Base-by-base conservation (phyloP, 139 green algal genomes). In the Coccomyxa sp. region DNA sequence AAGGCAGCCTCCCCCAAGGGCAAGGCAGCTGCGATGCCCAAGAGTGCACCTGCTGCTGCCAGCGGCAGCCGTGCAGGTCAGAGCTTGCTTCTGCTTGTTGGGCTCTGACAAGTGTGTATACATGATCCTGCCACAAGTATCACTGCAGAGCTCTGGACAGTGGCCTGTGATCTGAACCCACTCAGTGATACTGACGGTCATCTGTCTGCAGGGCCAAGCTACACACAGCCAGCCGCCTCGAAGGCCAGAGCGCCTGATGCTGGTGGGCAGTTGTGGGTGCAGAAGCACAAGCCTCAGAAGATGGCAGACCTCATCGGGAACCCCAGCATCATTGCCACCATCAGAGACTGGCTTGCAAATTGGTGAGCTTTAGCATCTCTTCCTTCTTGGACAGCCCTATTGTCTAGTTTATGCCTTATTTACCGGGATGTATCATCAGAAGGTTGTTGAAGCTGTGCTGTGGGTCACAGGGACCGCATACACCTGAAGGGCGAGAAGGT, bases 241-340 rank as follows among this genome's bases (percentile, higher is more conserved):
- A n/a, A n/a, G n/a, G n/a, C n/a, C n/a, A n/a, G n/a, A n/a, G n/a
- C n/a, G n/a, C n/a, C n/a, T n/a, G n/a, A n/a, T n/a, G n/a, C n/a
- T n/a, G n/a, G 36, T 40, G 78, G 74, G 37, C 78, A 93, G 81
- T 88, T 98, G 75, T 99, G 95, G 95, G 93, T 97, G 34, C 91
- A 97, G 82, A 98, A 97, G 85, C 95, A 95, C 87, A 92, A 92
- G 82, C 96, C 96, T 4, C 80, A 83, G 35, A 84, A 54, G 27
- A 83, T 83, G 0, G 35, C n/a, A 1, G 94, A 99, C 76, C 87
- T 99, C 18, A 90, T 98, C 18, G 96, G 94, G 54, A 99, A 99
- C 82, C 38, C 75, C n/a, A 82, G 36, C 22, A 36, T 90, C n/a
- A 78, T 96, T 8, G 79, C 71, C 10, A 85, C 82, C 4, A 79